phyloP scores from a whole-genome alignment of 257 asterid species.

The Penstemon newberryi region DNA sequence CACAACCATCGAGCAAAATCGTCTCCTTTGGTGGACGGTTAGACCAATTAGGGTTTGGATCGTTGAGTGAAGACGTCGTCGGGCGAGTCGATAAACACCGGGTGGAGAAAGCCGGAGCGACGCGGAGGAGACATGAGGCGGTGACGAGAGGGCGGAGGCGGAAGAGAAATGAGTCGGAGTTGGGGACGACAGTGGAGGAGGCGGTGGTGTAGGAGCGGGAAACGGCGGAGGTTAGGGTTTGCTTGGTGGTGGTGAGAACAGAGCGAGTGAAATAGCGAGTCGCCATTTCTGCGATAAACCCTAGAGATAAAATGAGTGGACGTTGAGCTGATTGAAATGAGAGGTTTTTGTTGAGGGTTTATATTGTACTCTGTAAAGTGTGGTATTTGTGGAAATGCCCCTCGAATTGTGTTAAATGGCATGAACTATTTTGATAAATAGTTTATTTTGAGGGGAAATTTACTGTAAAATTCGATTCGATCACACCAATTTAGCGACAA shows the following conservation, averaged over 20 bases:
- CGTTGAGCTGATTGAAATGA: not conserved
- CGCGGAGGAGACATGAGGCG: slow-evolving; percentile 36
- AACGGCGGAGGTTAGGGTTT: slow-evolving; percentile 29
- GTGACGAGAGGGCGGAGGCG: slow-evolving; percentile 68
- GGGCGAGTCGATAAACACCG: slow-evolving; percentile 65
- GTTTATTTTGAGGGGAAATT: too few species aligned
- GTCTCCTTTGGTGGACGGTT: slow-evolving; percentile 98
- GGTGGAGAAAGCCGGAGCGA: slow-evolving; percentile 35
- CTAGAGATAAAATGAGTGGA: slow-evolving; percentile 22
- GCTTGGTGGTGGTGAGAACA: slow-evolving; percentile 41
- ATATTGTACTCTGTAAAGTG: too few species aligned
- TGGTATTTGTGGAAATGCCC: slow-evolving; percentile 19
- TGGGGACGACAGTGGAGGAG: slow-evolving; percentile 34
- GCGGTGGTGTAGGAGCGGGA: slow-evolving; percentile 37
- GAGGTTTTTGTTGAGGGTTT: slow-evolving; percentile 27
- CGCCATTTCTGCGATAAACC: slow-evolving; percentile 66
- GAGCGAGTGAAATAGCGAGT: slow-evolving; percentile 58
- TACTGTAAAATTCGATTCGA: not conserved
- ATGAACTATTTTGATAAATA: not conserved
- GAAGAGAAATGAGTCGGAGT: slow-evolving; percentile 39
- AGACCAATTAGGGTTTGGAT: slow-evolving; percentile 91
- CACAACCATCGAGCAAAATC: slow-evolving; percentile 90
- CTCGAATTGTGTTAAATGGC: not conserved
- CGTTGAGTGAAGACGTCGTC: slow-evolving; percentile 68
- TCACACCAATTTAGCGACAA: too few species aligned